These are phyloP conservation scores for Ceratocystis albifundus DNA, from an alignment of 2,329 filamentous ascomycete species.

Conservation along the genomic window DNA sequence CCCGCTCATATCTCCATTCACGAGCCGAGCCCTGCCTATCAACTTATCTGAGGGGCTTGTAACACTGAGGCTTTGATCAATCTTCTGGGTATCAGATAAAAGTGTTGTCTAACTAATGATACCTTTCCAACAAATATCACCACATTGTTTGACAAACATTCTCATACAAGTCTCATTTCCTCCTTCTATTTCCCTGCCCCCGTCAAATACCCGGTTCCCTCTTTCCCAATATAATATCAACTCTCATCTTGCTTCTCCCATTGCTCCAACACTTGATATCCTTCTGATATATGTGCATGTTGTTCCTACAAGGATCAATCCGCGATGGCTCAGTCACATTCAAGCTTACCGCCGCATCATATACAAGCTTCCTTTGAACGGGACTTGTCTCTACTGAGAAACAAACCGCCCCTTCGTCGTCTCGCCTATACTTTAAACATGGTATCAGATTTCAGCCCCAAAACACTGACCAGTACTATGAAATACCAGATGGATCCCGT, in stretches of 20 bases:
- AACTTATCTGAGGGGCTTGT: not conserved
- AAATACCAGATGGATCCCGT: conserved; percentile 23
- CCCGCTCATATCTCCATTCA: too few relatives aligned
- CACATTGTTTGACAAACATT: not conserved
- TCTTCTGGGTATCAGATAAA: not conserved
- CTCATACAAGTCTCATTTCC: not conserved
- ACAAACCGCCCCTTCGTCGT: not conserved
- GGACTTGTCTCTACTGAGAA: not conserved
- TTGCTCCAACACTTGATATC: not conserved
- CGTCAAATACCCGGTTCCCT: not conserved
- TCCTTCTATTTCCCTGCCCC: not conserved
- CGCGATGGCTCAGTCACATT: not conserved
- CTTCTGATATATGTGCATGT: not conserved
- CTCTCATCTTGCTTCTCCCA: not conserved
- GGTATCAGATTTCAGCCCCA: not conserved
- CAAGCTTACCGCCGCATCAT: not conserved
- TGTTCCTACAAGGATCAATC: not conserved
- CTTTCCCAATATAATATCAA: not conserved
- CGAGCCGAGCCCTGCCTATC: too few relatives aligned
- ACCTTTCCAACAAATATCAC: not conserved
- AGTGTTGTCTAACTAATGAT: not conserved
- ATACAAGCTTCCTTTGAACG: not conserved
- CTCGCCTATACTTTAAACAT: not conserved
- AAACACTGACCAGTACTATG: not conserved
- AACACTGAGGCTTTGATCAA: not conserved